Evolutionary conservation across 129 eudicot genomes (phyloP).

Genomic region (Helianthus tuberosus): DNA sequence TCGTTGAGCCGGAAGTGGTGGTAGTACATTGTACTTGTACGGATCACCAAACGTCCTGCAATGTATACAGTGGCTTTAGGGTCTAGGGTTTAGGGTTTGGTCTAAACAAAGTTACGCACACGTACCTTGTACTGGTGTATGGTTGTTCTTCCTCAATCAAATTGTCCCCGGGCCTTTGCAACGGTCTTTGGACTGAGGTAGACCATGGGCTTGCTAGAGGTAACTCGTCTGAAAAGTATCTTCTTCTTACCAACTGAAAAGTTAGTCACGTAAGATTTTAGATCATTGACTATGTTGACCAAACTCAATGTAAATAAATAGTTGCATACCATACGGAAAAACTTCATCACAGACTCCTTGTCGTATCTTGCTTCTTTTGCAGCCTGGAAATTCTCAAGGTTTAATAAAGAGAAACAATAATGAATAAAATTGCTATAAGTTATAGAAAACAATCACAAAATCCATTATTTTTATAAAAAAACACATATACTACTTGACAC

Average conservation of each 20-base stretch:
- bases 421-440: neutral
- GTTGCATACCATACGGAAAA: slow-evolving; percentile 70
- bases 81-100: neutral
- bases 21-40: slow-evolving; percentile 71
- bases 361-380: slow-evolving; percentile 95
- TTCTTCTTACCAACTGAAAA: slow-evolving; percentile 88
- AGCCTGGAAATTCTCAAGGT: slow-evolving; percentile 53
- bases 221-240: slow-evolving; percentile 88
- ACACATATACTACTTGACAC: neutral
- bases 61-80: neutral
- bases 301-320: neutral
- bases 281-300: slow-evolving; percentile 10
- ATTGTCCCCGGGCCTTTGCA: slow-evolving; percentile 54
- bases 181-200: slow-evolving; percentile 45
- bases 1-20: slow-evolving; percentile 94
- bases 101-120: neutral
- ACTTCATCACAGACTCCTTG: slow-evolving; percentile 93
- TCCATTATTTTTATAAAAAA: neutral
- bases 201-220: slow-evolving; percentile 85
- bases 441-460: neutral
- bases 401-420: neutral
- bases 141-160: slow-evolving; percentile 60
- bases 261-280: neutral
- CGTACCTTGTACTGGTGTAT: slow-evolving; percentile 62
- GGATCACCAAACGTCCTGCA: slow-evolving; percentile 57